These are phyloP conservation scores for Podaxis sp. DNA, from an alignment of 768 basidiomycete species.

Conservation along the genomic window DNA sequence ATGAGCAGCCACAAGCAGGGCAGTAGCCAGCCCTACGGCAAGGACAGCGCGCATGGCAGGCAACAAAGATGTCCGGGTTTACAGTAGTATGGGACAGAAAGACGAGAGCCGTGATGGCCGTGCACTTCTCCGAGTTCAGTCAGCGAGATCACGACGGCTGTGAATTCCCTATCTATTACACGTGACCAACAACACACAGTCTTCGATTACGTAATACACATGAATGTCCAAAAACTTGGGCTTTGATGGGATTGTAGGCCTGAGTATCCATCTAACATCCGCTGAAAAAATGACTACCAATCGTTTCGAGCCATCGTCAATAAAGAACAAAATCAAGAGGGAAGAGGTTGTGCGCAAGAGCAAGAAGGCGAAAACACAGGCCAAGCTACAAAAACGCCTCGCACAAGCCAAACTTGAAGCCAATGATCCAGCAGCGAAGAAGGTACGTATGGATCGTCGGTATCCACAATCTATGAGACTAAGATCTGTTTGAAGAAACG, in stretches of 20 bases:
- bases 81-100: neutral
- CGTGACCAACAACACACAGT: too few relatives aligned
- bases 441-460: constrained; percentile 42
- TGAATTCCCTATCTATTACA: too few relatives aligned
- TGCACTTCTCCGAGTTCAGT: too few relatives aligned
- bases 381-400: constrained; percentile 78
- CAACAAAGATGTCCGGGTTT: neutral
- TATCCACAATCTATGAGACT: neutral
- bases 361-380: constrained; percentile 77
- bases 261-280: neutral
- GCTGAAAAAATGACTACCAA: constrained; percentile 47
- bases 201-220: too few relatives aligned
- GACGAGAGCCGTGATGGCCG: neutral
- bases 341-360: constrained; percentile 71
- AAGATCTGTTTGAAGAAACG: constrained; percentile 56
- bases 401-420: constrained; percentile 76
- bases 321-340: constrained; percentile 88
- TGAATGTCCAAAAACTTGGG: too few relatives aligned
- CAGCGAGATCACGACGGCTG: too few relatives aligned
- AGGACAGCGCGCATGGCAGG: constrained; percentile 3
- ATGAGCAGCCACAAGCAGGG: constrained; percentile 42
- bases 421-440: constrained; percentile 72
- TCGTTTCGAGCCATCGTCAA: constrained; percentile 62
- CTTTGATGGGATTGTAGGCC: neutral
- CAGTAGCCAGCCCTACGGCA: constrained; percentile 2